phyloP scores from a whole-genome alignment of 1,284 basidiomycete species.

The Cutaneotrichosporon mucoides region DNA sequence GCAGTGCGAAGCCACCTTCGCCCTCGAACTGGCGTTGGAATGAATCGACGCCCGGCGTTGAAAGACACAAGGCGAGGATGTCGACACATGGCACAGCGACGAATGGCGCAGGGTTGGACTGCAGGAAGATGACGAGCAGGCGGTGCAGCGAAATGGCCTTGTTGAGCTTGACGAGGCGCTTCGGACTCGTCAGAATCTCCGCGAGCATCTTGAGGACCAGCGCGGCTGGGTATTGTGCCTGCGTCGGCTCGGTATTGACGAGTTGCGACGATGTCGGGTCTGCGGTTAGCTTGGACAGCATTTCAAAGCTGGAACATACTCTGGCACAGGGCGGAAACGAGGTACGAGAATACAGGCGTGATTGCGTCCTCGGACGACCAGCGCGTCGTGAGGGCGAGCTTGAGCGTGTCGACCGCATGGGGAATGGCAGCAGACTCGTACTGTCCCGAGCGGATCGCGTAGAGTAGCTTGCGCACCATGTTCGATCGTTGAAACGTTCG shows the following conservation, averaged over 20 bases:
- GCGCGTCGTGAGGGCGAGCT: slow-evolving; percentile 30
- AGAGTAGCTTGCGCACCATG: slow-evolving; percentile 71
- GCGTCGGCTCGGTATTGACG: slow-evolving; percentile 26
- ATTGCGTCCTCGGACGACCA: slow-evolving; percentile 55
- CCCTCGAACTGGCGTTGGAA: slow-evolving; percentile 46
- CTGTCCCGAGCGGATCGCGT: slow-evolving; percentile 71
- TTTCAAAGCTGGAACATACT: slow-evolving; percentile 50
- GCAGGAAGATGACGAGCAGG: slow-evolving; percentile 47
- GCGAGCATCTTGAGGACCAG: slow-evolving; percentile 37
- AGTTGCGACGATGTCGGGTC: slow-evolving; percentile 1
- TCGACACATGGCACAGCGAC: slow-evolving; percentile 42
- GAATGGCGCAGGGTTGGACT: slow-evolving; percentile 41
- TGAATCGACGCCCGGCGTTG: slow-evolving; percentile 34
- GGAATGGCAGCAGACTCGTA: slow-evolving; percentile 59
- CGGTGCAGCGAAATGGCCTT: slow-evolving; percentile 45
- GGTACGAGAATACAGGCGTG: slow-evolving; percentile 77
- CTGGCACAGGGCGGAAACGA: slow-evolving; percentile 75
- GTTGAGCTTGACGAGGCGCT: slow-evolving; percentile 44
- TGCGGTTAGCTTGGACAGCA: neutral
- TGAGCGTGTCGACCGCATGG: slow-evolving; percentile 52
- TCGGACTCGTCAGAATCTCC: slow-evolving; percentile 26
- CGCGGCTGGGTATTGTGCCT: slow-evolving; percentile 36
- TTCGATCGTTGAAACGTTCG: slow-evolving; percentile 63
- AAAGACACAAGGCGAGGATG: slow-evolving; percentile 36
- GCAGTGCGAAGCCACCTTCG: slow-evolving; percentile 46